Conservation (phyloP, 2,329 filamentous ascomycete species). For the Pseudofabraea citricarpa region DNA sequence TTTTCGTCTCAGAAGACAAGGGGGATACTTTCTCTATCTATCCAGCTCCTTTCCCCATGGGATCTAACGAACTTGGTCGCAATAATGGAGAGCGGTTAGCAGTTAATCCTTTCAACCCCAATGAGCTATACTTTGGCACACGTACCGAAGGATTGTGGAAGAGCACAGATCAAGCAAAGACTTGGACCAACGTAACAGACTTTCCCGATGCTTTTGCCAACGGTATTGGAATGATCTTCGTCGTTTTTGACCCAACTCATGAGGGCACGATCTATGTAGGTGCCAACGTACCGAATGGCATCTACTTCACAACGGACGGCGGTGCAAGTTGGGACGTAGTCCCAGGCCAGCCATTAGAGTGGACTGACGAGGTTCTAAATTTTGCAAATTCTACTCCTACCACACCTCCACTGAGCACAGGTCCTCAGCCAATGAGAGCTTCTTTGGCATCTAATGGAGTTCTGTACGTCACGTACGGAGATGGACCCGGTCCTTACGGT, state of each 20-base stretch:
- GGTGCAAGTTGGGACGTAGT: constrained; percentile 8
- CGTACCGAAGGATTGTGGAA: constrained; percentile 12
- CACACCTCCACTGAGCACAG: constrained; percentile 6
- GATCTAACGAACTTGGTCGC: constrained; percentile 10
- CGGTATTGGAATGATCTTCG: constrained; percentile 10
- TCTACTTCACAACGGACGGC: constrained; percentile 9
- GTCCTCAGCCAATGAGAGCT: constrained; percentile 9
- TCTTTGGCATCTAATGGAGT: constrained; percentile 36
- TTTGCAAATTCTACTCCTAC: background rate
- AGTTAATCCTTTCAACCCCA: constrained; percentile 11
- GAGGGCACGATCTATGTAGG: constrained; percentile 12
- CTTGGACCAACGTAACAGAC: constrained; percentile 11
- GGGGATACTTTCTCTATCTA: constrained; percentile 10
- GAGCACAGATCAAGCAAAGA: constrained; percentile 9
- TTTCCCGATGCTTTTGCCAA: constrained; percentile 10
- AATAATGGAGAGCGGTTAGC: constrained; percentile 12
- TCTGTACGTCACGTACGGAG: constrained; percentile 49
- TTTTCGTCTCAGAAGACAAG: constrained; percentile 11
- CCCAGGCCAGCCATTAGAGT: constrained; percentile 7
- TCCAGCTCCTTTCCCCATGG: constrained; percentile 12
- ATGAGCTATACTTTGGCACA: constrained; percentile 11
- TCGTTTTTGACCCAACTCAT: constrained; percentile 11
- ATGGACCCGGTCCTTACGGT: constrained; percentile 52
- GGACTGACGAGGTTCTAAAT: constrained; percentile 4
- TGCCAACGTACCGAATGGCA: constrained; percentile 8